Conservation (phyloP, 495 filamentous ascomycete species). For the Tuber umbilicatum region DNA sequence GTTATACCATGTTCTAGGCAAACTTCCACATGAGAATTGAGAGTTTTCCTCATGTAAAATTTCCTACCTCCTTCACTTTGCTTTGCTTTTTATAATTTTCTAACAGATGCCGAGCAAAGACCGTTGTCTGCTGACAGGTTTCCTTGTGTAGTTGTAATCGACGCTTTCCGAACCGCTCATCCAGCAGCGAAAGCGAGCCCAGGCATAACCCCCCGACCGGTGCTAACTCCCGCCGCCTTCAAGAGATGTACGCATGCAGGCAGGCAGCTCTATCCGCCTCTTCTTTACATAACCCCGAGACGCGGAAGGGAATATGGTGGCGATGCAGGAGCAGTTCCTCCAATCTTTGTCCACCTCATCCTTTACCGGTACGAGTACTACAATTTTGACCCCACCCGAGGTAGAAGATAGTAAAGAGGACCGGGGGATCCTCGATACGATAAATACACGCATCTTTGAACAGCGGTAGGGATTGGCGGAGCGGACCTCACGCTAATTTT, state of each 20-base stretch:
- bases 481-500: neutral
- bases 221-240: neutral
- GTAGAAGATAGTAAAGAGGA: neutral
- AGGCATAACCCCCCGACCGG: neutral
- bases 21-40: no score
- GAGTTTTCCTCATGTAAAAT: no score
- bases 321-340: neutral
- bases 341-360: neutral
- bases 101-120: no score
- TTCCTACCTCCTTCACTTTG: no score
- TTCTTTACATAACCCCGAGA: neutral
- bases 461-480: neutral
- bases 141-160: no score
- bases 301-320: neutral
- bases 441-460: neutral
- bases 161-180: neutral
- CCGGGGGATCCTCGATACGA: neutral
- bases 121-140: no score
- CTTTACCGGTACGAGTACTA: no score
- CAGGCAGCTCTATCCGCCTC: neutral
- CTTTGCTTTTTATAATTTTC: no score
- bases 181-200: neutral
- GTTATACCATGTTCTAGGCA: no score
- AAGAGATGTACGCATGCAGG: neutral
- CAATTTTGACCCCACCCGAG: neutral